Evolutionary conservation across 768 basidiomycete species (phyloP), one percentile per base, ranked within the genome.

Genomic region (Chalciporus sphaerocephalus): DNA sequence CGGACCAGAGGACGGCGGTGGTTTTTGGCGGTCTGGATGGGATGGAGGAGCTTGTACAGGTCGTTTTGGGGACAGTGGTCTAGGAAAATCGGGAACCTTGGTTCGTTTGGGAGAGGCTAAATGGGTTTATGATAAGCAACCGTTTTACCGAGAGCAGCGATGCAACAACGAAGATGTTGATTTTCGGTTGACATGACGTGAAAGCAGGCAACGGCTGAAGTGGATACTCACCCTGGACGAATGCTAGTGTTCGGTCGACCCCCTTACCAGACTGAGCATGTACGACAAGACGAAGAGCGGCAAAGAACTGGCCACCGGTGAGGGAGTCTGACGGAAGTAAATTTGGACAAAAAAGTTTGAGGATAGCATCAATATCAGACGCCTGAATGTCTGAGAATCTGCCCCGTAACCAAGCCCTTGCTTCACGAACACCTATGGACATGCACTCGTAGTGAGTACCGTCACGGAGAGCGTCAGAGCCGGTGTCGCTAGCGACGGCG

Each of bases 241-340:
- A 91, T 0, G 83, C 86, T 22, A 90, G 73, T 6, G 70, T 69
- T 35, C 80, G 69, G 47, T 90, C 86, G 2, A 86, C 63, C 7
- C 78, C 73, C 46, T 76, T 79, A 10, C 86, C 85, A n/a, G 56
- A 56, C 55, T 79, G 73, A 27, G 70, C 76, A 44, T 90, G 87
- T 6, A 78, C 61, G 1, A 84, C 75, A 2, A 91, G 76, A 32
- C 88, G 68, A 18, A 88, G 67, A 0, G 76, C 81, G 7, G 87
- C 87, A 55, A 90, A 90, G 59, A 90, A 87, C 54, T 91, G 83
- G 13, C 83, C 82, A 1, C 82, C 81, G 9, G 73, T 71, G 25
- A 91, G 68, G 2, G 68, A 65, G 53, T 86, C 83, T 7, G 69
- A 66, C 9, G 69, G 72, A 0, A 66, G 69, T 38, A 85, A 66